Evolutionary conservation across 169 alveolate genomes (phyloP).

Genomic region (Plasmodium knowlesi): DNA sequence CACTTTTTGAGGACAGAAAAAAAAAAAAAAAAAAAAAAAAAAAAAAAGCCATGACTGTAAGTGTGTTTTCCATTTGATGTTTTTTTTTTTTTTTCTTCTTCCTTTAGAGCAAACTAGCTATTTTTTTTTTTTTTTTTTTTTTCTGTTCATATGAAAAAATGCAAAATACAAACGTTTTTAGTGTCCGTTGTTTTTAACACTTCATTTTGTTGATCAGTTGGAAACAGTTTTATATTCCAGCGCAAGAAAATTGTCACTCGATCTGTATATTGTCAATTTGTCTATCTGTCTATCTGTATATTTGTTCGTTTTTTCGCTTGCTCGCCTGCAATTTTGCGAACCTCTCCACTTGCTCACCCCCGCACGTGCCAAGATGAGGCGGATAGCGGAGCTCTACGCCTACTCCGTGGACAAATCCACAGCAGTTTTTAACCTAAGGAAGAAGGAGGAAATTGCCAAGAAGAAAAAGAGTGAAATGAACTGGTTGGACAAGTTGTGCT

Average conservation of each 20-base stretch:
- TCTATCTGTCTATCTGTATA: neutral
- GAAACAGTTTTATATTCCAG: neutral
- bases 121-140: neutral
- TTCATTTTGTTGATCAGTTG: neutral
- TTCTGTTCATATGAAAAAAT: neutral
- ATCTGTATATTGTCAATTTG: neutral
- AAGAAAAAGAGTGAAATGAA: slow-evolving; percentile 16
- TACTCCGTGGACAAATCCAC: slow-evolving; percentile 44
- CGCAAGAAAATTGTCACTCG: neutral
- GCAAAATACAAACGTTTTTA: neutral
- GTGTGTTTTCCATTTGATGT: no score
- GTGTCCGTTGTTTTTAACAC: neutral
- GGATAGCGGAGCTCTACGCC: slow-evolving; percentile 26
- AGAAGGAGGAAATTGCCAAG: slow-evolving; percentile 17
- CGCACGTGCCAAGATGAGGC: slow-evolving; percentile 24
- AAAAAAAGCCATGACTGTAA: no score
- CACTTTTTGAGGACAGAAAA: neutral
- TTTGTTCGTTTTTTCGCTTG: neutral
- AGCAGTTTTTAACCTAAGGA: slow-evolving; percentile 35
- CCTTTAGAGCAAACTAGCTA: neutral
- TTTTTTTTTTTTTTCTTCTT: no score
- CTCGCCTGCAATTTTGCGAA: neutral
- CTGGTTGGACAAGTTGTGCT: slow-evolving; percentile 21
- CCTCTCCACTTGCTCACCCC: neutral
- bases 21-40: neutral